phyloP scores from a whole-genome alignment of 768 basidiomycete genomes.

The Psilocybe sp. region DNA sequence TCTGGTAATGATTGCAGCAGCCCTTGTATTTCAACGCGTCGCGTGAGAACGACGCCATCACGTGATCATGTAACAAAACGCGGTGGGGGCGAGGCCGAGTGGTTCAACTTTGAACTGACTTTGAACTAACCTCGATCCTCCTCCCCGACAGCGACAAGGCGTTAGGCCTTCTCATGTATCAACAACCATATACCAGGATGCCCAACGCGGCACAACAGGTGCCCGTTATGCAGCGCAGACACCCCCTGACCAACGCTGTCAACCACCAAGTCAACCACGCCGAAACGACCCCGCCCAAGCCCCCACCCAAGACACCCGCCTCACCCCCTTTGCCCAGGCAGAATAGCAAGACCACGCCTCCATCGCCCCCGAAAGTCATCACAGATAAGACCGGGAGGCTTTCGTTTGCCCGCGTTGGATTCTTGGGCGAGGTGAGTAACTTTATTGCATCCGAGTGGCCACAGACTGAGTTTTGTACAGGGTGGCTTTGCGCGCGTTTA shows the following conservation, averaged over 20 bases:
- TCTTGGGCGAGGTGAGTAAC: constrained; percentile 80
- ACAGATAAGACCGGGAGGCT: constrained; percentile 55
- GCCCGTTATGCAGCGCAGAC: constrained; percentile 28
- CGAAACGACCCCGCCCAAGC: constrained; percentile 26
- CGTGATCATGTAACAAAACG: no score
- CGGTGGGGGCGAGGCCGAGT: constrained; percentile 8
- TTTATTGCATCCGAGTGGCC: background rate
- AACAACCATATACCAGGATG: constrained; percentile 29
- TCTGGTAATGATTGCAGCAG: no score
- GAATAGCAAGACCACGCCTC: constrained; percentile 79
- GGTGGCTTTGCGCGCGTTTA: constrained; percentile 98
- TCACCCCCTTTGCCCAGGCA: constrained; percentile 77
- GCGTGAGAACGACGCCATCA: no score
- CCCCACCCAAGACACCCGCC: constrained; percentile 36
- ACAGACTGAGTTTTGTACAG: constrained; percentile 15
- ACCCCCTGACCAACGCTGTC: constrained; percentile 41
- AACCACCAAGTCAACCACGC: constrained; percentile 16
- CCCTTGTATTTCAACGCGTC: no score
- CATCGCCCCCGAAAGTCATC: constrained; percentile 78
- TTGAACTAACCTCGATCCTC: constrained; percentile 8
- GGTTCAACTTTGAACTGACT: no score
- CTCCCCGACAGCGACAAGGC: constrained; percentile 24
- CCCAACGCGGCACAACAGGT: constrained; percentile 24
- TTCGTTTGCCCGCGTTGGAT: constrained; percentile 71
- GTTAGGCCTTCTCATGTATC: constrained; percentile 47